phyloP scores from a whole-genome alignment of 148 eudicot species.

The Hydrangea macrophylla region DNA sequence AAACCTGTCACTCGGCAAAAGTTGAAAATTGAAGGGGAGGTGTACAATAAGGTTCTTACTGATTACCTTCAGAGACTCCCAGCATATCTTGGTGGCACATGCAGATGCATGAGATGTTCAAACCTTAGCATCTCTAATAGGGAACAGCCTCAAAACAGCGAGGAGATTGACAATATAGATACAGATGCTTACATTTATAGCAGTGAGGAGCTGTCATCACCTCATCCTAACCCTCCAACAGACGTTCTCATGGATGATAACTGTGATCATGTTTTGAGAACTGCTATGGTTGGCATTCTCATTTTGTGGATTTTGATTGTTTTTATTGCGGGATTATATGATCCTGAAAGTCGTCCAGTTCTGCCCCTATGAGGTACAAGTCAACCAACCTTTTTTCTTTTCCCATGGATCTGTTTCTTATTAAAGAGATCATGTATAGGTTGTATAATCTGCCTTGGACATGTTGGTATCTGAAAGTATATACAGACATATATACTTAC shows the following conservation, averaged over 20 bases:
- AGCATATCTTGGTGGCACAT: constrained; percentile 69
- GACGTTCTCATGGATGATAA: constrained; percentile 27
- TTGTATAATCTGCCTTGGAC: constrained; percentile 1
- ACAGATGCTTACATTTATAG: constrained; percentile 15
- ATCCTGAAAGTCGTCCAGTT: constrained; percentile 39
- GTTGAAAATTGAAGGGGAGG: constrained; percentile 58
- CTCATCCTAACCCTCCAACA: constrained; percentile 22
- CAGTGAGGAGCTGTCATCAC: constrained; percentile 25
- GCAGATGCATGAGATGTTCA: constrained; percentile 60
- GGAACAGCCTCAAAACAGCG: constrained; percentile 15
- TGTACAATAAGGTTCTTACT: constrained; percentile 44
- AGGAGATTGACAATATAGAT: constrained; percentile 16
- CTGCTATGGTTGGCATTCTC: constrained; percentile 64
- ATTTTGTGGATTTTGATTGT: constrained; percentile 61
- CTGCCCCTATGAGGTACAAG: constrained; percentile 29
- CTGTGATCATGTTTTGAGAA: constrained; percentile 46
- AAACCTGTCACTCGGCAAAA: constrained; percentile 73
- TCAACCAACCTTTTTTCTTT: background rate
- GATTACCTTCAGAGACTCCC: constrained; percentile 61
- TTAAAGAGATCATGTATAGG: background rate
- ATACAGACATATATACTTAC: background rate
- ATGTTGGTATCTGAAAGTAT: background rate
- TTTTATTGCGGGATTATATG: constrained; percentile 46
- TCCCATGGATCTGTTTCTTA: background rate
- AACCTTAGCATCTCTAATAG: constrained; percentile 20